Evolutionary conservation across 768 basidiomycete species (phyloP).

Genomic region (Termitomyces sp.): DNA sequence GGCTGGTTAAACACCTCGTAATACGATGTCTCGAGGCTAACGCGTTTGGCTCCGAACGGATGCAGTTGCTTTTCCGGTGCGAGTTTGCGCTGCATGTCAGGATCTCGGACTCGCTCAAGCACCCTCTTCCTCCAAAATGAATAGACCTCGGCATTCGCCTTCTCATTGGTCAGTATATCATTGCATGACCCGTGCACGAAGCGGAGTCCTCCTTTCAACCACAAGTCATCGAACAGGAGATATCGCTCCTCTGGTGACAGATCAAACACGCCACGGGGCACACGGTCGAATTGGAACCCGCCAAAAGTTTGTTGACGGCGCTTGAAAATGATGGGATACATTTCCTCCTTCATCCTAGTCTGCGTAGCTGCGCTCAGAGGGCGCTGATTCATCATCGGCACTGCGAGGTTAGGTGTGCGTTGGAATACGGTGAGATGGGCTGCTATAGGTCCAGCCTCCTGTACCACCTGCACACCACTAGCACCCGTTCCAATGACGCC

Average conservation of each 20-base stretch:
- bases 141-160: constrained; percentile 20
- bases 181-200: constrained; percentile 15
- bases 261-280: constrained; percentile 10
- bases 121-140: constrained; percentile 23
- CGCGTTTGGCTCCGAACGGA: constrained; percentile 23
- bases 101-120: constrained; percentile 13
- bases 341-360: constrained; percentile 13
- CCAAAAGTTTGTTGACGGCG: constrained; percentile 18
- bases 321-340: constrained; percentile 16
- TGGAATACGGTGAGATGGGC: constrained; percentile 24
- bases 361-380: constrained; percentile 11
- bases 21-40: constrained; percentile 17
- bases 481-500: constrained; percentile 25
- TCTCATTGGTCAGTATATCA: constrained; percentile 13
- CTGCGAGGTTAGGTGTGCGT: constrained; percentile 21
- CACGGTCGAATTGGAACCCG: constrained; percentile 14
- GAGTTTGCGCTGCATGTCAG: constrained; percentile 19
- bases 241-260: constrained; percentile 18
- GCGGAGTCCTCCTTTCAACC: constrained; percentile 18
- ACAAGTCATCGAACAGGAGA: constrained; percentile 17
- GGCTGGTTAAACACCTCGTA: constrained; percentile 23
- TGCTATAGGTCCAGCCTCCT: constrained; percentile 17
- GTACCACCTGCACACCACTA: constrained; percentile 23
- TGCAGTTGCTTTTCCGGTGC: constrained; percentile 19
- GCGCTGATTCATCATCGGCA: constrained; percentile 20